Evolutionary conservation across 805 yeast species (phyloP).

Genomic region (Hanseniaspora mollemarum): DNA sequence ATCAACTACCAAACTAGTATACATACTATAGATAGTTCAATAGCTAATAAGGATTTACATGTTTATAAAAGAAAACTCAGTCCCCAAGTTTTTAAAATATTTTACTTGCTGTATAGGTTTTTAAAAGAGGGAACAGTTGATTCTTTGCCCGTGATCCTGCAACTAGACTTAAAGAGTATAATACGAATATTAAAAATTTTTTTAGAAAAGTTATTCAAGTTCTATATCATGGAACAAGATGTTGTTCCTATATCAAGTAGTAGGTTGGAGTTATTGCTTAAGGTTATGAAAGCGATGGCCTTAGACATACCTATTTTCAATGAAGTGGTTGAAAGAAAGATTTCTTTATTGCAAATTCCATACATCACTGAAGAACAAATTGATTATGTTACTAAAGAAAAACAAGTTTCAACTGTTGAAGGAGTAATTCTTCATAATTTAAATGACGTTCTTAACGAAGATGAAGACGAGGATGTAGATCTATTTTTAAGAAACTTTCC

Average conservation of each 20-base stretch:
- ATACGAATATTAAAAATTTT: neutral
- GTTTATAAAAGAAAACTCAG: conserved; percentile 6
- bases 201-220: neutral
- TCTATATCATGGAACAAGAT: neutral
- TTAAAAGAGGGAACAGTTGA: neutral
- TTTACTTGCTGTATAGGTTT: neutral
- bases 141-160: neutral
- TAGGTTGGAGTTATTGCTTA: neutral
- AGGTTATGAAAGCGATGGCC: conserved; percentile 1
- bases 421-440: conserved; percentile 16
- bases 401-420: conserved; percentile 29
- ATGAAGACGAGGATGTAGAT: conserved; percentile 55
- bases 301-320: conserved; percentile 9
- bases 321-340: neutral
- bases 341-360: conserved; percentile 11
- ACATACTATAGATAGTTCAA: neutral
- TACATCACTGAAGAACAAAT: conserved; percentile 18
- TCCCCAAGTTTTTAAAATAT: conserved; percentile 9
- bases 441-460: conserved; percentile 50
- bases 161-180: conserved; percentile 6
- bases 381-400: conserved; percentile 31
- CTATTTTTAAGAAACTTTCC: conserved; percentile 57
- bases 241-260: neutral
- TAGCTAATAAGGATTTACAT: neutral
- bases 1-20: conserved; percentile 2